Base-by-base conservation (phyloP, 2,329 filamentous ascomycete species). In the Phymatotrichopsis omnivora region DNA sequence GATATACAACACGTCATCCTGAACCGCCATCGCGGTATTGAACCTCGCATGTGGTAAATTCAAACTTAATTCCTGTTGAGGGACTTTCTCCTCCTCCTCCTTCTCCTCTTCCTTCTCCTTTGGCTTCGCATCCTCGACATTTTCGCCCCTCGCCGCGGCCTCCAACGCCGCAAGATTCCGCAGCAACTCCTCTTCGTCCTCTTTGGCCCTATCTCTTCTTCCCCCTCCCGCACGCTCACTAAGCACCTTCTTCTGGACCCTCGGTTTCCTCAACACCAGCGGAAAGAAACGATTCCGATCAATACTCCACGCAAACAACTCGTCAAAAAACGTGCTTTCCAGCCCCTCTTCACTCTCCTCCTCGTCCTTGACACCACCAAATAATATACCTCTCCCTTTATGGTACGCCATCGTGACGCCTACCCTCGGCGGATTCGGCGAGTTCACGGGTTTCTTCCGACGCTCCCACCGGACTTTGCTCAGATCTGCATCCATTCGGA, bases 321-420 rank as follows among this genome's bases (percentile, higher is more conserved):
- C 75, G 58, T 95, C 89, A 68, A 96, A 98, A 65, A 98, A 98
- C 62, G 95, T 87, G 60, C 85, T 93, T 43, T 98, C 89, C 56
- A 98, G 93, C 3, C 84, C 86, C 63, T 98, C 91, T 61, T 94
- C 87, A 54, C 76, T 89, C 61, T 87, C 75, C 63, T 93, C 85
- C 0, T 93, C 82, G 57, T 94, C 87, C 58, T 95, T 85, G 3
- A 98, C 91, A 41, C 91, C 91, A 33, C 91, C 91, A 61, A 96
- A 96, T 58, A 85, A 67, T 46, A 98, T 89, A 1, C 91, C 91
- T 50, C 91, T 78, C 1, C 89, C 87, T 64, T 89, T 91, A 66
- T 98, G 91, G 62, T 80, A 85, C 0, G 85, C 77, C 87, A 96
- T 96, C 2, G 89, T 96, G 1, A 85, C 78, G 24, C 91, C 91